A percentile compares a stretch with the other conserved stretches of the same genome.
phyloP scores from a whole-genome alignment of 1,139 yeast species.

The Candida sojae region DNA sequence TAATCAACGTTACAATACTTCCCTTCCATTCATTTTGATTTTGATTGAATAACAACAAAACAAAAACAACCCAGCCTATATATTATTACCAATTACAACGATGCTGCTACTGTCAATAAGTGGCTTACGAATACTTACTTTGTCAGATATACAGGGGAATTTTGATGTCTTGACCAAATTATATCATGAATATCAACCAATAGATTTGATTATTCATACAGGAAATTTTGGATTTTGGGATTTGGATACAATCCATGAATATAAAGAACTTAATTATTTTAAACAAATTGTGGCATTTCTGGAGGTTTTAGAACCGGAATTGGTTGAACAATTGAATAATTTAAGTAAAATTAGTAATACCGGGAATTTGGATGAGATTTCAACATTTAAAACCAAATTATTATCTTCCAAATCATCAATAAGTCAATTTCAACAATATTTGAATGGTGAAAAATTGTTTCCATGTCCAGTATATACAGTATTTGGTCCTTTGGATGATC shows the following conservation, averaged over 20 bases:
- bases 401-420: constrained; percentile 35
- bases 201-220: constrained; percentile 57
- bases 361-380: constrained; percentile 14
- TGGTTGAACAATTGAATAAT: constrained; percentile 48
- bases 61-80: too few species aligned
- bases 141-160: constrained; percentile 40
- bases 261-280: constrained; percentile 53
- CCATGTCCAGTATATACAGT: constrained; percentile 74
- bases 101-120: constrained; percentile 3
- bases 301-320: constrained; percentile 52
- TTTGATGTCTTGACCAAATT: constrained; percentile 22
- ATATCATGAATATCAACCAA: constrained; percentile 19
- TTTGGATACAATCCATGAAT: constrained; percentile 48
- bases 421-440: constrained; percentile 30
- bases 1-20: background rate
- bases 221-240: constrained; percentile 84
- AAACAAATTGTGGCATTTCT: constrained; percentile 73
- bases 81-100: background rate
- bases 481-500: constrained; percentile 77
- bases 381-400: constrained; percentile 40
- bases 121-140: constrained; percentile 21
- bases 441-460: constrained; percentile 47
- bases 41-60: too few species aligned
- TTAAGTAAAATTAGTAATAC: constrained; percentile 36
- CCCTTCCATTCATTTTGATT: too few species aligned